phyloP scores from a whole-genome alignment of 192 early-diverging fungal species.

The Podila clonocystis region DNA sequence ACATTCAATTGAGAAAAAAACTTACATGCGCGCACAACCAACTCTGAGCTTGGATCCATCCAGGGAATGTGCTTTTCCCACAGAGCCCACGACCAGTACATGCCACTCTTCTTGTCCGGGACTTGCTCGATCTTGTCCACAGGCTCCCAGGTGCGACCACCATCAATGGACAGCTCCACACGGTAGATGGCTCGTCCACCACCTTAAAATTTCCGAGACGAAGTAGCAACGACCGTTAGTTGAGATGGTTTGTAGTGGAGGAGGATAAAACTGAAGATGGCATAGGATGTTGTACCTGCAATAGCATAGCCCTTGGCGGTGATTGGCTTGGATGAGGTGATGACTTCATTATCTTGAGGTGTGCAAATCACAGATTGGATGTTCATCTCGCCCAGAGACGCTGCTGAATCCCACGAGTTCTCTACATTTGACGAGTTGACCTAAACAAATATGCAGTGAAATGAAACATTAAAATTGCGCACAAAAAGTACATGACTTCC shows the following conservation, averaged over 20 bases:
- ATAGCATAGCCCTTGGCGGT: slow-evolving; percentile 82
- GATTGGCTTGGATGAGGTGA: slow-evolving; percentile 42
- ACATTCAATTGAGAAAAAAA: not conserved
- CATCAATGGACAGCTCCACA: slow-evolving; percentile 86
- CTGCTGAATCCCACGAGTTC: slow-evolving; percentile 65
- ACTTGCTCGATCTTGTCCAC: slow-evolving; percentile 68
- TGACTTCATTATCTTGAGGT: slow-evolving; percentile 67
- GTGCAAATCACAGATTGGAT: slow-evolving; percentile 83
- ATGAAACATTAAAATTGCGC: not conserved
- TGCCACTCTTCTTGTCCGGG: slow-evolving; percentile 41
- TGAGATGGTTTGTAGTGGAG: slow-evolving; percentile 51
- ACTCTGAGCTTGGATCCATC: slow-evolving; percentile 54
- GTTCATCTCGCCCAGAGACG: slow-evolving; percentile 75
- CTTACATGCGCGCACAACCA: slow-evolving; percentile 85
- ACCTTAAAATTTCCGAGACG: slow-evolving; percentile 47
- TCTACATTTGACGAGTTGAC: slow-evolving; percentile 35
- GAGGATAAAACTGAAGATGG: slow-evolving; percentile 21
- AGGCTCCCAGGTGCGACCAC: slow-evolving; percentile 84
- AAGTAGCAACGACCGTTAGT: slow-evolving; percentile 16
- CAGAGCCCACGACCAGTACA: slow-evolving; percentile 87
- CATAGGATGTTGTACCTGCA: slow-evolving; percentile 54
- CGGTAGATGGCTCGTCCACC: slow-evolving; percentile 84
- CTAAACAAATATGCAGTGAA: not conserved
- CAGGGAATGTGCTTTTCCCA: slow-evolving; percentile 74
- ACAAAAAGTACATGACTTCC: slow-evolving; percentile 13